phyloP scores from a whole-genome alignment of 225 moss, liverwort and hornwort genomes.

The Sphagnum contortum region DNA sequence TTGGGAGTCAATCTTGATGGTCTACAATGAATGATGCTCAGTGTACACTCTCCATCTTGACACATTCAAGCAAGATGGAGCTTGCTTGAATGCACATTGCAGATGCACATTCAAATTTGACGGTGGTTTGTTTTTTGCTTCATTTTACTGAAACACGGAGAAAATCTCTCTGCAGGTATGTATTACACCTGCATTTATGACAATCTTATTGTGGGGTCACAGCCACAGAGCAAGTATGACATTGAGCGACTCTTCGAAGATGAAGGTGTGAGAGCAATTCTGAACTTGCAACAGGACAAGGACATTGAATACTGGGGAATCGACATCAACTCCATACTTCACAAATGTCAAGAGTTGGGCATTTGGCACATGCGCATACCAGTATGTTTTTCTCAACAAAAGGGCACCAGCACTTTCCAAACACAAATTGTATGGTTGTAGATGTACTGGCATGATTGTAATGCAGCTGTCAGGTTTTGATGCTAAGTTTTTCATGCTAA shows the following conservation, averaged over 20 bases:
- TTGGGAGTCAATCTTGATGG: too few relatives aligned
- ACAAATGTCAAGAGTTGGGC: slow-evolving; percentile 8
- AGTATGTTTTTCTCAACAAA: too few relatives aligned
- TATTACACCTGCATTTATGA: slow-evolving; percentile 1
- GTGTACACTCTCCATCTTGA: too few relatives aligned
- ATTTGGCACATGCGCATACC: slow-evolving; percentile 18
- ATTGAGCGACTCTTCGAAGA: not conserved
- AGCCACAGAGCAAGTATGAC: slow-evolving; percentile 1
- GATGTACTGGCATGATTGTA: not conserved
- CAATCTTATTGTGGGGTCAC: slow-evolving; percentile 4
- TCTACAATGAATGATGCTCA: too few relatives aligned
- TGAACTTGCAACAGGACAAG: slow-evolving; percentile 12
- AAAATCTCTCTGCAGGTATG: slow-evolving; percentile 5
- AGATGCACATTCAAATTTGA: too few relatives aligned
- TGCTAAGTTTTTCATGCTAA: too few relatives aligned
- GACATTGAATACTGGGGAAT: slow-evolving; percentile 13
- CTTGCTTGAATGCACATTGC: too few relatives aligned
- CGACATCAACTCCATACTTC: slow-evolving; percentile 3
- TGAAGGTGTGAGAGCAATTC: slow-evolving; percentile 2
- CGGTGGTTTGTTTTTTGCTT: too few relatives aligned
- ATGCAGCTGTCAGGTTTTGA: too few relatives aligned
- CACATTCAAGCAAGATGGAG: too few relatives aligned
- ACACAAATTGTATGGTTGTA: not conserved
- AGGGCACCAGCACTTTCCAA: not conserved
- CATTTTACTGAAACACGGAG: too few relatives aligned